These are phyloP conservation scores for Leccinum variicolor DNA, from an alignment of 768 basidiomycete species.

Conservation along the genomic window DNA sequence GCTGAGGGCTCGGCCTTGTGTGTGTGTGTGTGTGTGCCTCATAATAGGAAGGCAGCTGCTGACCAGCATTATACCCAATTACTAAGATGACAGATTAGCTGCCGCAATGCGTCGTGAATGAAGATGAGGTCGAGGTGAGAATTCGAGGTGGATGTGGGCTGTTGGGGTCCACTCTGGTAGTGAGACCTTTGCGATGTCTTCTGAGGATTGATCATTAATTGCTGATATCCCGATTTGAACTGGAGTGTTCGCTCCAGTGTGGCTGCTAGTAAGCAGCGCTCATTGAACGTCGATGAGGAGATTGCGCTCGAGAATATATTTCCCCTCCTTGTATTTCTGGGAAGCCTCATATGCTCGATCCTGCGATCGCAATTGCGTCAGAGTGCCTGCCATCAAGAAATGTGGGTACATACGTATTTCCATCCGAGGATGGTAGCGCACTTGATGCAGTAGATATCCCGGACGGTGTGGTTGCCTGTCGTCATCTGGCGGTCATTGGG, in stretches of 20 bases:
- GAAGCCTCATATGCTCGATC: slow-evolving; percentile 86
- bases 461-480: slow-evolving; percentile 93
- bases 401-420: slow-evolving; percentile 77
- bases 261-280: slow-evolving; percentile 14
- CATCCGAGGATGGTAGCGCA: slow-evolving; percentile 87
- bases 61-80: slow-evolving; percentile 21
- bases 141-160: slow-evolving; percentile 9
- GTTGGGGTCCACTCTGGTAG: slow-evolving; percentile 16
- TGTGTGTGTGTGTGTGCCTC: slow-evolving; percentile 3
- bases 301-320: slow-evolving; percentile 95
- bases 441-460: slow-evolving; percentile 92
- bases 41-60: slow-evolving; percentile 5
- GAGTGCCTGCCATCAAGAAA: neutral
- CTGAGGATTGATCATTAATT: slow-evolving; percentile 1
- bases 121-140: slow-evolving; percentile 15
- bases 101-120: slow-evolving; percentile 18
- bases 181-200: slow-evolving; percentile 13
- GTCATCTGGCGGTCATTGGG: slow-evolving; percentile 94
- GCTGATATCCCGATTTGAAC: slow-evolving; percentile 9
- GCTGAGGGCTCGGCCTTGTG: neutral
- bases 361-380: slow-evolving; percentile 38
- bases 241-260: slow-evolving; percentile 2
- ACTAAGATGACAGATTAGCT: slow-evolving; percentile 18
- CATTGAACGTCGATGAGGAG: slow-evolving; percentile 85
- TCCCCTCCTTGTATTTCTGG: slow-evolving; percentile 98